A percentile compares a stretch with the other conserved stretches of the same genome.
Evolutionary conservation across 306 rosid genomes (phyloP).

Genomic region (Citrullus amarus): DNA sequence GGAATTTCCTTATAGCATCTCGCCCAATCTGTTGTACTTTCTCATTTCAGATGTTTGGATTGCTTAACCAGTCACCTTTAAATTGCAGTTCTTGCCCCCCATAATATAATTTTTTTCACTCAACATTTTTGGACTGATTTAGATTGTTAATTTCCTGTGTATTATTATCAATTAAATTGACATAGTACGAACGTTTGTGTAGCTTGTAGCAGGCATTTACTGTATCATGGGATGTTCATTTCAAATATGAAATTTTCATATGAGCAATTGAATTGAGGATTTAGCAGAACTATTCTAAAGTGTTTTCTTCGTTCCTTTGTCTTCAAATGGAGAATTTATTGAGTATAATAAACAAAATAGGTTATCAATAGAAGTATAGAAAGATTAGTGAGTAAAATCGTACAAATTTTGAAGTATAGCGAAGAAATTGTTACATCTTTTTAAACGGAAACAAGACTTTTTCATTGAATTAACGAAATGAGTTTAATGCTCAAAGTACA

Average conservation of each 20-base stretch:
- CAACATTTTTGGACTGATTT: neutral
- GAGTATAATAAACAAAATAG: neutral
- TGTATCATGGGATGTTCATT: neutral
- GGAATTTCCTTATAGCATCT: neutral
- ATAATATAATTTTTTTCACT: neutral
- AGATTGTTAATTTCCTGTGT: neutral
- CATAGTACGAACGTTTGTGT: neutral
- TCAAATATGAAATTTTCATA: neutral
- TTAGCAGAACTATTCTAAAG: neutral
- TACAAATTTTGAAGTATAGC: no score
- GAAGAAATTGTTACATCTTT: no score
- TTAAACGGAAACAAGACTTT: no score
- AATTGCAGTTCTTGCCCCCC: neutral
- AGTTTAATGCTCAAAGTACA: no score
- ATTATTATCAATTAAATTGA: neutral
- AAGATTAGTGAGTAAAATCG: no score
- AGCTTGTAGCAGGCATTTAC: neutral
- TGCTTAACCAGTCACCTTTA: neutral
- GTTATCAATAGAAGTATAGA: neutral
- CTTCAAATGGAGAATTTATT: neutral
- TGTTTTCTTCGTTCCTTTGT: neutral
- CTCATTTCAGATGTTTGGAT: neutral
- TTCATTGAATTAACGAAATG: no score
- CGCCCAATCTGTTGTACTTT: neutral
- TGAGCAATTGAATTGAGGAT: neutral